These are phyloP conservation scores for Aristolochia contorta DNA, from an alignment of 164 flowering plant genomes.

Conservation along the genomic window DNA sequence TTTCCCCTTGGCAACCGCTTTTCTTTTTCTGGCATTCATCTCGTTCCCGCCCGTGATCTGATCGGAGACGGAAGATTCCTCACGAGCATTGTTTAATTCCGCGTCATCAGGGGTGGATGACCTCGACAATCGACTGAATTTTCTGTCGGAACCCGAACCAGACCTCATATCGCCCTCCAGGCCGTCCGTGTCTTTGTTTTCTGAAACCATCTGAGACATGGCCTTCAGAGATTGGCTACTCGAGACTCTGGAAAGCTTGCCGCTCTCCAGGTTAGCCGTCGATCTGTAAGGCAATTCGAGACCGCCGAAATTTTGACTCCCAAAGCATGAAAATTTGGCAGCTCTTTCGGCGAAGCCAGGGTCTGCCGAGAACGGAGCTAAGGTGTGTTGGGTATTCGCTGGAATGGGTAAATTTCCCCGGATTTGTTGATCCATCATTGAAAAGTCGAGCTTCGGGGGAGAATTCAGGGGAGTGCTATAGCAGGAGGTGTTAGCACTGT, in stretches of 20 bases:
- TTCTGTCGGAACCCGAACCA: conserved; percentile 14
- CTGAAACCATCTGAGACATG: conserved; percentile 28
- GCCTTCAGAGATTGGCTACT: conserved; percentile 47
- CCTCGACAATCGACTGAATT: conserved; percentile 15
- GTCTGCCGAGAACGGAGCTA: conserved; percentile 50
- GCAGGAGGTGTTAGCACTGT: conserved; percentile 37
- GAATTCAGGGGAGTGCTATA: conserved; percentile 61
- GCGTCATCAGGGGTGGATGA: conserved; percentile 23
- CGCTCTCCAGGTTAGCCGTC: conserved; percentile 16
- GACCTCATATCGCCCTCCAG: conserved; percentile 20
- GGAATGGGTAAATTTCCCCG: conserved; percentile 21
- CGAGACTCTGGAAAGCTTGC: conserved; percentile 42
- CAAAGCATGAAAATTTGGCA: conserved; percentile 68
- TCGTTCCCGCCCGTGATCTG: conserved; percentile 13
- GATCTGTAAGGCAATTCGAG: conserved; percentile 28
- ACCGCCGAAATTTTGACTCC: conserved; percentile 36
- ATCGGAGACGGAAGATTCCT: conserved; percentile 19
- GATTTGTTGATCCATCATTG: conserved; percentile 29
- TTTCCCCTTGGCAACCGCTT: conserved; percentile 19
- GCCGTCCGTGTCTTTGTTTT: conserved; percentile 14
- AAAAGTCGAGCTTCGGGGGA: conserved; percentile 51
- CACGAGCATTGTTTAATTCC: conserved; percentile 11
- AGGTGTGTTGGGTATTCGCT: conserved; percentile 18
- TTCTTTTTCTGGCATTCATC: conserved; percentile 22
- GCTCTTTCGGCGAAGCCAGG: conserved; percentile 88